Evolutionary conservation across 352 stramenopile genomes (phyloP).

Genomic region (Pythium diclinum): DNA sequence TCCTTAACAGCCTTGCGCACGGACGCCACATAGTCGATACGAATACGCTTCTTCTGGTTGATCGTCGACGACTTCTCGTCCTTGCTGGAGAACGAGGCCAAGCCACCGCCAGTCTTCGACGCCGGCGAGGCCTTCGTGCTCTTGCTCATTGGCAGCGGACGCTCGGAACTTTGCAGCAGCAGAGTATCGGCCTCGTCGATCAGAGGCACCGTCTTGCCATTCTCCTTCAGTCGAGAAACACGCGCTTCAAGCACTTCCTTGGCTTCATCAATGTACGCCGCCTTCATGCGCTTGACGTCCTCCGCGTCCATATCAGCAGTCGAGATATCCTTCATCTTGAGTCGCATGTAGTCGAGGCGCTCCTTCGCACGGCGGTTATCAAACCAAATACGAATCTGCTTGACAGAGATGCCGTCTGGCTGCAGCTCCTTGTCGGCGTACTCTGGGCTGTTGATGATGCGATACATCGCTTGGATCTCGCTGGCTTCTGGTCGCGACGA

Average conservation of each 20-base stretch:
- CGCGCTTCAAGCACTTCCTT: constrained; percentile 85
- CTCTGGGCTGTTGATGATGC: constrained; percentile 82
- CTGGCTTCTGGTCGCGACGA: constrained; percentile 75
- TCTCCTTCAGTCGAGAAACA: constrained; percentile 78
- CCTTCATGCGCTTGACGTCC: constrained; percentile 86
- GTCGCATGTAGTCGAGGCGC: constrained; percentile 82
- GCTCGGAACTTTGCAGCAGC: constrained; percentile 51
- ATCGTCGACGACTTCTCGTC: constrained; percentile 20
- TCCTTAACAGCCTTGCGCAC: constrained; percentile 79
- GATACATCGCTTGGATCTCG: constrained; percentile 89
- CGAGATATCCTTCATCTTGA: constrained; percentile 89
- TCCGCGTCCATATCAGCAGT: constrained; percentile 81
- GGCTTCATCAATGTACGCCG: constrained; percentile 84
- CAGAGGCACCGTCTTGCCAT: constrained; percentile 61
- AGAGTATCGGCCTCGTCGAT: constrained; percentile 81
- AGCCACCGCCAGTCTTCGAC: constrained; percentile 27
- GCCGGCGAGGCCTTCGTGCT: constrained; percentile 33
- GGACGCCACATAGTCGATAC: constrained; percentile 84
- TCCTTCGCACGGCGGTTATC: constrained; percentile 85
- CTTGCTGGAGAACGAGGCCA: constrained; percentile 3
- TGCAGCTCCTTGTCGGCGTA: constrained; percentile 83
- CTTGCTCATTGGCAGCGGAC: constrained; percentile 37
- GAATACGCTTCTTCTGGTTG: constrained; percentile 77
- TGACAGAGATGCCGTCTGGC: constrained; percentile 82
- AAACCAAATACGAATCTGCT: constrained; percentile 89